A percentile compares a stretch with the other conserved stretches of the same genome.
Conservation (phyloP, 371 early-diverging fungal genomes). For the Mortierella sp. region DNA sequence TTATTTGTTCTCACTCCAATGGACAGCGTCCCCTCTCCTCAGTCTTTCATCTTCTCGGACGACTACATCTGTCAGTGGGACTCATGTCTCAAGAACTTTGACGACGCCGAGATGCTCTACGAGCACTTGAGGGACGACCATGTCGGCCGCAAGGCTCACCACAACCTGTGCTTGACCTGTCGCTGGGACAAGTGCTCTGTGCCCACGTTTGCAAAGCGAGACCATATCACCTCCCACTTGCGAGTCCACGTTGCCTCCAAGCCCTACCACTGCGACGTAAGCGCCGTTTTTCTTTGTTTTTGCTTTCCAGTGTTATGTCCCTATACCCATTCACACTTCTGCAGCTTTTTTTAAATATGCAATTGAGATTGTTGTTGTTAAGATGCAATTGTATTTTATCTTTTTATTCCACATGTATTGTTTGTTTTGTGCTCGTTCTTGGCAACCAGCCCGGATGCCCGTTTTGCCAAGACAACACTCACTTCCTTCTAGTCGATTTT, state of each 20-base stretch:
- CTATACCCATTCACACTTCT: background rate
- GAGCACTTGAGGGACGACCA: slow-evolving; percentile 89
- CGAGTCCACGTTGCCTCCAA: slow-evolving; percentile 93
- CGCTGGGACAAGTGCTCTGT: slow-evolving; percentile 89
- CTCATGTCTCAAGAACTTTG: slow-evolving; percentile 66
- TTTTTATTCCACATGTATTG: background rate
- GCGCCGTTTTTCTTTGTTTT: background rate
- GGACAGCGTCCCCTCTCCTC: slow-evolving; percentile 21
- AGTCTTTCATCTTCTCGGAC: slow-evolving; percentile 55
- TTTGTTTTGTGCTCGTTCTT: background rate
- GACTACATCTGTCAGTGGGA: slow-evolving; percentile 67
- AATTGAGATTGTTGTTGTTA: background rate
- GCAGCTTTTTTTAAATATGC: background rate
- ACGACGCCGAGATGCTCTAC: slow-evolving; percentile 87
- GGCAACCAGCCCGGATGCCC: slow-evolving; percentile 8
- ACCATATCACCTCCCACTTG: slow-evolving; percentile 95
- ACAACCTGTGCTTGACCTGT: slow-evolving; percentile 90
- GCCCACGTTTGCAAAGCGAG: slow-evolving; percentile 83
- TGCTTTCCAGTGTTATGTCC: no score
- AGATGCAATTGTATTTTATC: background rate
- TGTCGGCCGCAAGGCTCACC: slow-evolving; percentile 89
- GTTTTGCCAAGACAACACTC: slow-evolving; percentile 5
- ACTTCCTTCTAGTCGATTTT: background rate
- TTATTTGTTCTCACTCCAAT: background rate
- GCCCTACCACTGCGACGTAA: slow-evolving; percentile 84